phyloP scores from a whole-genome alignment of 495 filamentous ascomycete genomes.

The Penicillium manginii region DNA sequence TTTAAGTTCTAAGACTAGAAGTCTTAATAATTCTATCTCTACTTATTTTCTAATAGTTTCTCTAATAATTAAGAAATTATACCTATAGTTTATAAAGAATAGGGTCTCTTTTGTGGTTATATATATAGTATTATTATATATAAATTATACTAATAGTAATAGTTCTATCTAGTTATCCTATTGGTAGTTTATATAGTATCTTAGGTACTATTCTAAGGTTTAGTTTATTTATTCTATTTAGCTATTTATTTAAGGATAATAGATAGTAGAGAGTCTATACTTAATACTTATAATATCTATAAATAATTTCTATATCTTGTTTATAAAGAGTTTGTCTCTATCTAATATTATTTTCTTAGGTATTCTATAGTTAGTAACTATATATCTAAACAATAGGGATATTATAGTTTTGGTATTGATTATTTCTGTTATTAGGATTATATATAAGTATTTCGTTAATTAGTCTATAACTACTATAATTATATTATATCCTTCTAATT shows the following conservation, averaged over 20 bases:
- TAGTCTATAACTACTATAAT: conserved; percentile 6
- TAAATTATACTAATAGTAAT: conserved; percentile 30
- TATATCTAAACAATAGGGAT: not conserved
- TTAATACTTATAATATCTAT: not conserved
- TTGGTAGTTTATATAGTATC: conserved; percentile 27
- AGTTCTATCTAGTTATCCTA: conserved; percentile 33
- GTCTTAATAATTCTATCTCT: not conserved
- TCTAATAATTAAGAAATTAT: not conserved
- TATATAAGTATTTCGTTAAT: not conserved
- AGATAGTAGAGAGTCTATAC: conserved; percentile 25
- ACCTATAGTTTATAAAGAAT: conserved; percentile 25
- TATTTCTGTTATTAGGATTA: not conserved
- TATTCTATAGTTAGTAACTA: not conserved
- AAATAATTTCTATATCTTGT: too few species aligned
- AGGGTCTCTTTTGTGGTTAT: conserved; percentile 1
- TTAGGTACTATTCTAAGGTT: conserved; percentile 26
- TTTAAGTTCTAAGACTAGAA: not conserved
- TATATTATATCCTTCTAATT: conserved; percentile 8
- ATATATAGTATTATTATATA: conserved; percentile 21
- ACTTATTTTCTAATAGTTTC: not conserved
- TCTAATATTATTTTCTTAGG: too few species aligned
- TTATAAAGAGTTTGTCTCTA: too few species aligned
- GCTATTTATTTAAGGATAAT: conserved; percentile 33
- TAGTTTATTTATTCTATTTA: conserved; percentile 31
- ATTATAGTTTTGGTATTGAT: not conserved